Conservation (phyloP, 768 basidiomycete genomes). For the Collybia nuda region DNA sequence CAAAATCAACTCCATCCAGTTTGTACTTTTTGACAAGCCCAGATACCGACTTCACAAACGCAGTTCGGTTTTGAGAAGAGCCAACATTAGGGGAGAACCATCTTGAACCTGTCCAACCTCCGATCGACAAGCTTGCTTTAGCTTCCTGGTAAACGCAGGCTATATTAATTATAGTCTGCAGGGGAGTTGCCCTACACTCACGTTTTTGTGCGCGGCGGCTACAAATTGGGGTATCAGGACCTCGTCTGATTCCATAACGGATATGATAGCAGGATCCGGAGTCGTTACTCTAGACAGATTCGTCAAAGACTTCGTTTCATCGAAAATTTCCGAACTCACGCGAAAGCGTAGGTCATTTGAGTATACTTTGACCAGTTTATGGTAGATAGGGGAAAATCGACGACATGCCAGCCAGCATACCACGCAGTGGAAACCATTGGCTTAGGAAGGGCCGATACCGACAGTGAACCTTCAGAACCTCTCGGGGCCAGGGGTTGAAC, state of each 20-base stretch:
- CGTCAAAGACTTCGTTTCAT: slow-evolving; percentile 2
- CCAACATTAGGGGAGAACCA: slow-evolving; percentile 63
- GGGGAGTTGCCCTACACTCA: slow-evolving; percentile 27
- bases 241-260: slow-evolving; percentile 41
- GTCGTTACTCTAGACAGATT: slow-evolving; percentile 34
- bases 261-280: slow-evolving; percentile 30
- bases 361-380: slow-evolving; percentile 55
- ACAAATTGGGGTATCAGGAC: slow-evolving; percentile 57
- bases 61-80: slow-evolving; percentile 51
- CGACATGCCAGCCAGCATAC: slow-evolving; percentile 48
- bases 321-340: slow-evolving; percentile 36
- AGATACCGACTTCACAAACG: slow-evolving; percentile 55
- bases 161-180: slow-evolving; percentile 12
- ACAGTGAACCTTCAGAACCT: no score
- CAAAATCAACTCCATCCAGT: slow-evolving; percentile 68
- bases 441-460: no score
- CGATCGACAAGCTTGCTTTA: slow-evolving; percentile 57
- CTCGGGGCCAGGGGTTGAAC: no score
- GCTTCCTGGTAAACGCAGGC: slow-evolving; percentile 39
- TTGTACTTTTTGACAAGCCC: slow-evolving; percentile 46
- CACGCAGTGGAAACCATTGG: slow-evolving; percentile 33
- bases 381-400: slow-evolving; percentile 38
- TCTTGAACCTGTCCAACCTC: slow-evolving; percentile 66
- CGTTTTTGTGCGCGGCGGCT: slow-evolving; percentile 37
- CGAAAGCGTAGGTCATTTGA: slow-evolving; percentile 60